Evolutionary conservation across 805 yeast species (phyloP).

Genomic region (Teunomyces aglyptinius): DNA sequence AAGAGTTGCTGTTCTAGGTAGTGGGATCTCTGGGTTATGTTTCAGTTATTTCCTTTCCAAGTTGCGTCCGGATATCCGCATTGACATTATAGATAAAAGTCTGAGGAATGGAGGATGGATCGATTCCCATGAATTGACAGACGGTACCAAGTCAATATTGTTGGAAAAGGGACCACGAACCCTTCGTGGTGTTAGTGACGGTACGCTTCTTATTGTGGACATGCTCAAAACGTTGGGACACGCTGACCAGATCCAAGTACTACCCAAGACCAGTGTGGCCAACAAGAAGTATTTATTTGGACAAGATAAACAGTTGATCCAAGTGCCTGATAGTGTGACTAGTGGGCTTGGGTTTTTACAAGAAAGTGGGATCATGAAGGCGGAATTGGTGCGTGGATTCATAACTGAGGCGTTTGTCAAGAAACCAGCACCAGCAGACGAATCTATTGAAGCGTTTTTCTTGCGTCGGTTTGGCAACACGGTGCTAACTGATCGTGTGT

Average conservation of each 20-base stretch:
- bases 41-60: conserved; percentile 65
- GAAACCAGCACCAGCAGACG: conserved; percentile 47
- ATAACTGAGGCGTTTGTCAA: conserved; percentile 51
- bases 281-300: conserved; percentile 68
- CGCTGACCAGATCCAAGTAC: conserved; percentile 53
- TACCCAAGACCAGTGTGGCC: conserved; percentile 57
- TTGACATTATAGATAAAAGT: conserved; percentile 60
- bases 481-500: conserved; percentile 50
- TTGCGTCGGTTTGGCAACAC: conserved; percentile 64
- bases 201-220: conserved; percentile 68
- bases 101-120: conserved; percentile 79
- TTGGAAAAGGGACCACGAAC: conserved; percentile 93
- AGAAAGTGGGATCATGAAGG: conserved; percentile 40
- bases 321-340: conserved; percentile 49
- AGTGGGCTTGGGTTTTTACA: conserved; percentile 31
- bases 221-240: conserved; percentile 49
- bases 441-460: conserved; percentile 66
- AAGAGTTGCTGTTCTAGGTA: conserved; percentile 73
- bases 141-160: conserved; percentile 24
- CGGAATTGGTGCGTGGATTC: conserved; percentile 42
- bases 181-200: conserved; percentile 76
- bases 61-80: conserved; percentile 72
- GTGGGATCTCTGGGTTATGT: conserved; percentile 84
- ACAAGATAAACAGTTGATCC: conserved; percentile 45
- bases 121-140: conserved; percentile 42